Conservation (phyloP, 257 asterid genomes). For the Forsythia viridissima region DNA sequence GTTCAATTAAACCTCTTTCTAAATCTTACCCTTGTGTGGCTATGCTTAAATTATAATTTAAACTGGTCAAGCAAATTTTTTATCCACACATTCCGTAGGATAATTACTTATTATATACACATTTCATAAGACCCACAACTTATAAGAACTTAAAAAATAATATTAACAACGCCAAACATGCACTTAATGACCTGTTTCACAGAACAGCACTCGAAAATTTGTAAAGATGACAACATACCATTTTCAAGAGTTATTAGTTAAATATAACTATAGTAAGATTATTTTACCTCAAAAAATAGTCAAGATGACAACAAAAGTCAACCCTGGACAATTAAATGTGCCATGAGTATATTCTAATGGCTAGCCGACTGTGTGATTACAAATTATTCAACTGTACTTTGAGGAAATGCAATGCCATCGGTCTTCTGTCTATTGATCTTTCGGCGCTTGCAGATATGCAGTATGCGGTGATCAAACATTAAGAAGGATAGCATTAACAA, state of each 20-base stretch:
- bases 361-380: not conserved
- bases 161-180: too few relatives aligned
- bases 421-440: conserved; percentile 11
- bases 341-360: not conserved
- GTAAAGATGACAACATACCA: not conserved
- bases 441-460: conserved; percentile 71
- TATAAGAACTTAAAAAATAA: too few relatives aligned
- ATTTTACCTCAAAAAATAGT: not conserved
- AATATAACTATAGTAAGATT: not conserved
- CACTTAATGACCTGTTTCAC: not conserved
- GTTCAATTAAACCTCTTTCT: not conserved
- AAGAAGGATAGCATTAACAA: conserved; percentile 67
- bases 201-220: not conserved
- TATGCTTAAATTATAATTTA: too few relatives aligned
- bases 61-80: too few relatives aligned
- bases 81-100: too few relatives aligned
- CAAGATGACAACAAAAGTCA: not conserved
- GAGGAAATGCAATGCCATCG: not conserved
- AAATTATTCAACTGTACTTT: not conserved
- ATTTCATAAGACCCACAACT: too few relatives aligned
- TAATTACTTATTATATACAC: too few relatives aligned
- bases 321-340: not conserved
- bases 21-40: too few relatives aligned
- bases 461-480: conserved; percentile 91
- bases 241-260: not conserved